These are phyloP conservation scores for Periconia sp. DNA, from an alignment of 2,329 filamentous ascomycete genomes.

Conservation along the genomic window DNA sequence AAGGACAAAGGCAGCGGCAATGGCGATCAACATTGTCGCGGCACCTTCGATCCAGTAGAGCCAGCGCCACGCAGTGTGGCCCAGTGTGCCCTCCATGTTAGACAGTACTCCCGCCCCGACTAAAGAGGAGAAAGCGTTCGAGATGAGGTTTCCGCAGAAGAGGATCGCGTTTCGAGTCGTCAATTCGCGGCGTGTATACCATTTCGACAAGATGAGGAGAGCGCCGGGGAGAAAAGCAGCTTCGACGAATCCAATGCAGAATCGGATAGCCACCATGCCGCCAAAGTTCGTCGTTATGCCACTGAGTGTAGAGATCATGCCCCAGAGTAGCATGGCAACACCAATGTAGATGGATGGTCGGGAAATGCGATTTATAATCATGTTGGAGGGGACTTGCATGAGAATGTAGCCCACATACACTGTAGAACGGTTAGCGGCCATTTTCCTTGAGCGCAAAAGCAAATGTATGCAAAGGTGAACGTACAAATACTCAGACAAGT, in stretches of 20 bases:
- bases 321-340: constrained; percentile 48
- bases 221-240: constrained; percentile 66
- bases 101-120: constrained; percentile 50
- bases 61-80: constrained; percentile 49
- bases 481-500: constrained; percentile 41
- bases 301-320: constrained; percentile 45
- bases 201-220: constrained; percentile 68
- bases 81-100: constrained; percentile 42
- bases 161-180: constrained; percentile 48
- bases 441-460: not conserved
- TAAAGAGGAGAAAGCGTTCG: constrained; percentile 53
- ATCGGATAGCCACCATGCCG: constrained; percentile 46
- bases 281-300: constrained; percentile 40
- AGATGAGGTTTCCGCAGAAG: constrained; percentile 51
- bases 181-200: constrained; percentile 65
- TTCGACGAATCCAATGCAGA: constrained; percentile 47
- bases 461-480: constrained; percentile 6
- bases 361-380: constrained; percentile 48
- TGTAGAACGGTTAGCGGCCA: constrained; percentile 15
- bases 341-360: constrained; percentile 45
- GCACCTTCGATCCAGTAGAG: constrained; percentile 49
- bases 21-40: constrained; percentile 40
- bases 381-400: constrained; percentile 50
- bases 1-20: constrained; percentile 37
- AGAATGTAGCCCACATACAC: constrained; percentile 28